Percentiles rank a stretch among this genome's conserved stretches.
phyloP scores from a whole-genome alignment of 164 flowering plant genomes.

The Chimonanthus salicifolius region DNA sequence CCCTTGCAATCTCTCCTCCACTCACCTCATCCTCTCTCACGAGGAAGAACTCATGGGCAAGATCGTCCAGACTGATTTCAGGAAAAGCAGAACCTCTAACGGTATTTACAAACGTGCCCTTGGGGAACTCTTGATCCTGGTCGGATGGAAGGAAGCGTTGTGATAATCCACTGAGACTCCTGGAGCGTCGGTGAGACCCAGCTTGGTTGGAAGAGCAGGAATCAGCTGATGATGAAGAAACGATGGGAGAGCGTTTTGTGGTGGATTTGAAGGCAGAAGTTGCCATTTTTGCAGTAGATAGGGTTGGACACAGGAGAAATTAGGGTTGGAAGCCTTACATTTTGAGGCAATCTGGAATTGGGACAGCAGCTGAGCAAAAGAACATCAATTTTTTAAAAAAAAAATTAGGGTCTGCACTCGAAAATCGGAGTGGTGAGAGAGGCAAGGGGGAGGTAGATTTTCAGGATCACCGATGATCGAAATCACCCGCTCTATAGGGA shows the following conservation, averaged over 20 bases:
- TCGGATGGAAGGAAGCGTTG: constrained; percentile 21
- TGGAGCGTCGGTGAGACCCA: constrained; percentile 46
- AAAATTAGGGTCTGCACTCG: too few species aligned
- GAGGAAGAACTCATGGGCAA: constrained; percentile 58
- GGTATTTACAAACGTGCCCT: constrained; percentile 71
- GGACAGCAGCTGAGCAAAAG: neutral
- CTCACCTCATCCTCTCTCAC: constrained; percentile 3
- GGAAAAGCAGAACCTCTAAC: constrained; percentile 67
- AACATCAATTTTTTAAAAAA: too few species aligned
- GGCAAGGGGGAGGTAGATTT: neutral
- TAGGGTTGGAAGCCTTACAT: neutral
- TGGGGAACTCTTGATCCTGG: constrained; percentile 24
- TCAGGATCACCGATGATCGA: neutral
- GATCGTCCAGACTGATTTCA: constrained; percentile 82
- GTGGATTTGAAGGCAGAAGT: constrained; percentile 85
- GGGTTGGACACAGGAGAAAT: neutral
- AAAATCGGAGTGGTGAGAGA: neutral
- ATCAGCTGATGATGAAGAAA: constrained; percentile 12
- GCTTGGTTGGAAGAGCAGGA: constrained; percentile 28
- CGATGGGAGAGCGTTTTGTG: constrained; percentile 52
- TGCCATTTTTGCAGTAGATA: constrained; percentile 36
- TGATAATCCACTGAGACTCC: constrained; percentile 62
- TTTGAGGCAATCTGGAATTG: neutral
- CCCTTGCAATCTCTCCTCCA: constrained; percentile 9
- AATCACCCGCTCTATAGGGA: neutral